phyloP scores from a whole-genome alignment of 2,329 filamentous ascomycete species.

The Fusarium sp. region DNA sequence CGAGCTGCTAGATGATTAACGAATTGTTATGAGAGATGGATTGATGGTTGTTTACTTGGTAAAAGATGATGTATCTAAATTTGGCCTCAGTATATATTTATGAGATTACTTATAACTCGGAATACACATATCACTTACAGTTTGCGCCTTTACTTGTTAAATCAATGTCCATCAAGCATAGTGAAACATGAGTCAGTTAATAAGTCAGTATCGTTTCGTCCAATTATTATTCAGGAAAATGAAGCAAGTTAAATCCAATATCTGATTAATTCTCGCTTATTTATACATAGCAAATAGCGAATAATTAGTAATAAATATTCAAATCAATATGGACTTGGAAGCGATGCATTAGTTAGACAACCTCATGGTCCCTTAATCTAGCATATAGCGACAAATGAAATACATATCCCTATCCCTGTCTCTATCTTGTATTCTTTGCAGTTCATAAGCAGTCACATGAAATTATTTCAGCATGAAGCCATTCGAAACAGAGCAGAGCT shows the following conservation, averaged over 20 bases:
- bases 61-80: background rate
- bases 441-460: too few species aligned
- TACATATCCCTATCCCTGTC: too few species aligned
- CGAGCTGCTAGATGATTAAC: constrained; percentile 25
- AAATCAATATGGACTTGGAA: too few species aligned
- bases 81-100: background rate
- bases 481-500: background rate
- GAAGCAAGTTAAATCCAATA: too few species aligned
- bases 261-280: too few species aligned
- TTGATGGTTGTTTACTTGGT: background rate
- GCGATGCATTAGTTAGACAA: too few species aligned
- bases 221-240: too few species aligned
- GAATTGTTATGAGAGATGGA: background rate
- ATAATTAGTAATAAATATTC: too few species aligned
- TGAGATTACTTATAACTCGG: background rate
- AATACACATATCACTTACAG: background rate
- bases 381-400: too few species aligned
- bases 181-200: background rate
- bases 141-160: background rate
- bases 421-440: too few species aligned
- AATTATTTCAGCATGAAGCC: background rate
- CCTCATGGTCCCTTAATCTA: too few species aligned
- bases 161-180: background rate
- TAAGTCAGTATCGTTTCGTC: background rate
- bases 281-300: too few species aligned